phyloP scores from a whole-genome alignment of 768 basidiomycete genomes.

The Pholiota microspora region DNA sequence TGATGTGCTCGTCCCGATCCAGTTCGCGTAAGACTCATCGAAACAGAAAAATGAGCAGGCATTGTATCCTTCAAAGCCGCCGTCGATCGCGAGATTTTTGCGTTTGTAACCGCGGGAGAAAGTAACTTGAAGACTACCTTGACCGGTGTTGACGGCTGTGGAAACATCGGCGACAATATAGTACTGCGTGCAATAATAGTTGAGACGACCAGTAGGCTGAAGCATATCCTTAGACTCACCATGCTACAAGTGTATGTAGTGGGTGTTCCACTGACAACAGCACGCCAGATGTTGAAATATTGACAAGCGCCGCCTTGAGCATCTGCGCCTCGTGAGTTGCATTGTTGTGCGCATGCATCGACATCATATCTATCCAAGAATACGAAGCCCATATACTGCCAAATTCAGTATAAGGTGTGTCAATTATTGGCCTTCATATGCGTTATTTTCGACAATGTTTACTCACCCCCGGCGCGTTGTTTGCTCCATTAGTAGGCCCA shows the following conservation, averaged over 20 bases:
- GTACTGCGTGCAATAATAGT: conserved; percentile 28
- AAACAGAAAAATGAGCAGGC: conserved; percentile 38
- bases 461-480: conserved; percentile 38
- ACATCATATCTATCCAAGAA: conserved; percentile 43
- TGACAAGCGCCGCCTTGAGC: conserved; percentile 37
- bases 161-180: conserved; percentile 36
- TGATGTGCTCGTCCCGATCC: conserved; percentile 32
- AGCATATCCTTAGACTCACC: neutral
- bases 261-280: conserved; percentile 36
- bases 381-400: conserved; percentile 45
- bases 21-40: conserved; percentile 29
- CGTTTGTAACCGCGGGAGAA: conserved; percentile 42
- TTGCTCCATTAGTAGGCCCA: conserved; percentile 40
- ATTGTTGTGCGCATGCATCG: conserved; percentile 37
- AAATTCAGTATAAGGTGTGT: too few relatives aligned
- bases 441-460: too few relatives aligned
- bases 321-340: conserved; percentile 38
- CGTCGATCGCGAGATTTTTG: conserved; percentile 32
- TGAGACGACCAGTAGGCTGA: neutral
- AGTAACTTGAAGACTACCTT: conserved; percentile 39
- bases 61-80: conserved; percentile 38
- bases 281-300: conserved; percentile 50
- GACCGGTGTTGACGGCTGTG: conserved; percentile 41
- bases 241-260: conserved; percentile 45
- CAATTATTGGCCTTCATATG: too few relatives aligned